Evolutionary conservation across 257 asterid genomes (phyloP).

Genomic region (Solanum raphanifolium): DNA sequence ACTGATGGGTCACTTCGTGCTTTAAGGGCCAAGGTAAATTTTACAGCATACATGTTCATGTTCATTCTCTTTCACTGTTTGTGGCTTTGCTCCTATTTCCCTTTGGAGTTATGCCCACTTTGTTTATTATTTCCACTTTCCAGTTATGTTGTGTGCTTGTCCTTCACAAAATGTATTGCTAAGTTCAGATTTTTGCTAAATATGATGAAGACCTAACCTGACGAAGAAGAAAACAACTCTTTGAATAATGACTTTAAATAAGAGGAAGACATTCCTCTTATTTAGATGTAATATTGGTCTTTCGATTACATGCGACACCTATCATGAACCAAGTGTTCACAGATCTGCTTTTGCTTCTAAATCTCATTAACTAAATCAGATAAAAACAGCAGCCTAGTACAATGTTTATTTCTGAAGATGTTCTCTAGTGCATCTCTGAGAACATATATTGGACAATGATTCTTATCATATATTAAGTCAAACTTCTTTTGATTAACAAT

Average conservation of each 20-base stretch:
- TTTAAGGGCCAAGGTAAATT: conserved; percentile 69
- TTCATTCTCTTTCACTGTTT: not conserved
- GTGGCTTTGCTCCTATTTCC: not conserved
- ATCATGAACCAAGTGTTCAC: not conserved
- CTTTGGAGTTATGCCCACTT: not conserved
- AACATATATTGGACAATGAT: not conserved
- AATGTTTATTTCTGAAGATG: not conserved
- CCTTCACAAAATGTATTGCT: not conserved
- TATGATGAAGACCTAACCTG: not conserved
- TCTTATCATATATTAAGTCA: not conserved
- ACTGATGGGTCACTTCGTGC: conserved; percentile 92
- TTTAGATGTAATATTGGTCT: not conserved
- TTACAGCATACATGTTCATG: not conserved
- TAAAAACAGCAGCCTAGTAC: not conserved
- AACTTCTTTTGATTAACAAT: not conserved
- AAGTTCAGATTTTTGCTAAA: not conserved
- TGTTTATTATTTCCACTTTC: not conserved
- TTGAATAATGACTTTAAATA: not conserved
- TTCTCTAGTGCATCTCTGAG: not conserved
- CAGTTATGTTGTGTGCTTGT: not conserved
- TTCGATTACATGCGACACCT: not conserved
- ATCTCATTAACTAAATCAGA: not conserved
- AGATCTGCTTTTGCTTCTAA: not conserved
- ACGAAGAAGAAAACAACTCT: not conserved
- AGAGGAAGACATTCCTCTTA: too few species aligned